Evolutionary conservation across 2,329 filamentous ascomycete species (phyloP), one percentile per base, ranked within the genome.

Genomic region (Monosporascus sp.): DNA sequence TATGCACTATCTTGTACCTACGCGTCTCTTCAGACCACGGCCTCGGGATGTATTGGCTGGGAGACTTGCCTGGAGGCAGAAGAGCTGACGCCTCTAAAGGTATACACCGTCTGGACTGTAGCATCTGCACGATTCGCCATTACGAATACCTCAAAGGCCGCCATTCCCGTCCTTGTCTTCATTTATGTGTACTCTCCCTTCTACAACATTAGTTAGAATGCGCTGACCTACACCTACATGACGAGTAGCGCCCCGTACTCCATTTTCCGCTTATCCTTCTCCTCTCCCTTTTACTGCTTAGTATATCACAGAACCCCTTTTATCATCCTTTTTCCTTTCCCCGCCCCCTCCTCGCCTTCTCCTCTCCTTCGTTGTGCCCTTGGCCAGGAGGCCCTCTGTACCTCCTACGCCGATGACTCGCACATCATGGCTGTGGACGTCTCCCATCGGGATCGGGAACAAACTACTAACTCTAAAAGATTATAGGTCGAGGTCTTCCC

Each of bases 121-220:
- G 65, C 71, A 17, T 69, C 69, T 1, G 70, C 71, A 3, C 58
- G 67, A n/a, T 71, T 68, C 45, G 67, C 63, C 7, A 66, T 70
- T n/a, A 66, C 69, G 27, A 65, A 67, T 7, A 60, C 63, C 5
- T 54, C 65, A 3, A 50, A 55, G 2, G 68, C 69, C 3, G 71
- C 67, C n/a, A 69, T 72, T 27, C 65, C 68, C 2, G 72, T 73
- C 2, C 55, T 75, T n/a, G 68, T 72, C 6, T 74, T 73, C 44
- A 74, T 75, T 7, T 76, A 70, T 53, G 59, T 72, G n/a, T 75
- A 74, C 52, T 74, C 68, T 0, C 58, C 67, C 57, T 69, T 72
- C 48, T 72, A 72, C 58, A 71, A 72, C 54, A 64, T 72, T n/a
- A 67, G 67, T 17, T 70, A 65, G 65, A 69, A 69, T 51, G 63